These are phyloP conservation scores for Melastoma candidum DNA, from an alignment of 441 rosid genomes.

Conservation along the genomic window DNA sequence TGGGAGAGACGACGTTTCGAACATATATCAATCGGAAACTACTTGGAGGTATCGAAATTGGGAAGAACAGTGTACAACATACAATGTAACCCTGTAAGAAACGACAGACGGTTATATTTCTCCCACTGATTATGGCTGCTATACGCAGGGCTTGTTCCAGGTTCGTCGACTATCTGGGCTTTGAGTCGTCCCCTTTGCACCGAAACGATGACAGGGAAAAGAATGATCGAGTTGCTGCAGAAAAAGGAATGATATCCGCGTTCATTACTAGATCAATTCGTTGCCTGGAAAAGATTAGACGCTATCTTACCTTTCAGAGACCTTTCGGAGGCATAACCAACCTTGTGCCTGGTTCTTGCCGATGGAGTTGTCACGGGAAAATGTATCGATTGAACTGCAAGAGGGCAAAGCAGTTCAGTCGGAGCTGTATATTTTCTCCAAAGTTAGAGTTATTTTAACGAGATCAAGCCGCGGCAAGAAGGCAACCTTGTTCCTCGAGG, in stretches of 20 bases:
- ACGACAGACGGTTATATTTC: too few species aligned
- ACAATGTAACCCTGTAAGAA: too few species aligned
- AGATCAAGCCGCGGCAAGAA: not conserved
- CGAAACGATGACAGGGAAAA: constrained; percentile 5
- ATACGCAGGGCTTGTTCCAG: too few species aligned
- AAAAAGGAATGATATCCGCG: not conserved
- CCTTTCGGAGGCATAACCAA: constrained; percentile 3
- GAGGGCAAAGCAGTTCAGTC: not conserved
- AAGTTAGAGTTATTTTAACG: not conserved
- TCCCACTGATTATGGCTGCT: too few species aligned
- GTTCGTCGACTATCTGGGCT: not conserved
- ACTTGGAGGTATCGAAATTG: too few species aligned
- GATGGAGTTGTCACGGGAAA: not conserved
- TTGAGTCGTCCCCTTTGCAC: constrained; percentile 6
- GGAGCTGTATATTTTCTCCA: constrained; percentile 1
- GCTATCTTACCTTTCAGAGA: constrained; percentile 9
- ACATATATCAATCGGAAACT: too few species aligned
- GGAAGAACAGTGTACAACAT: too few species aligned
- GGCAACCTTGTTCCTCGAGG: constrained; percentile 7
- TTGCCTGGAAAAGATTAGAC: not conserved
- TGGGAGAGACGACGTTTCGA: too few species aligned
- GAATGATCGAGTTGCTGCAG: constrained; percentile 3
- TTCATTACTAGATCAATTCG: not conserved
- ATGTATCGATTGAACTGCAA: constrained; percentile 6
- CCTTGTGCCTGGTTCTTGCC: constrained; percentile 1